Base-by-base conservation (phyloP, 108 stramenopile species). In the Stephanodiscus minutulus region DNA sequence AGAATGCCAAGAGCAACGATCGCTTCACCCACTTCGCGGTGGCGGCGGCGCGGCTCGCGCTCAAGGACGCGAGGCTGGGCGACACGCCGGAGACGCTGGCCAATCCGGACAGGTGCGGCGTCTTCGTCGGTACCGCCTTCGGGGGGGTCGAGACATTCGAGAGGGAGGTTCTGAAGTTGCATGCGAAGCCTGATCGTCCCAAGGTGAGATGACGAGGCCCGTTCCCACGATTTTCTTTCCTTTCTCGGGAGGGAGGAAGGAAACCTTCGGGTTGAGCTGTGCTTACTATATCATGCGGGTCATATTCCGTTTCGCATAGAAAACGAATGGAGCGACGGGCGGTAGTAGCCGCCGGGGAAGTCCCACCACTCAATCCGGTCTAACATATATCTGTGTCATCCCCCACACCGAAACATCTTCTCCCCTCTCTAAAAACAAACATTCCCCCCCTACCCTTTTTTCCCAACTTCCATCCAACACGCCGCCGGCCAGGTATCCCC, bases 11-110 rank as follows among this genome's bases (percentile, higher is more conserved):
- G 71, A 87, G 86, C 65, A 97, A 98, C 65, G 98, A 96, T 85
- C 81, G 96, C 11, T 96, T 83, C 64, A 98, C 98, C n/a, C 98
- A 98, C 66, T 91, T 98, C 60, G 96, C 96, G 24, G 93, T 98
- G 18, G 96, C 96, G 7, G 93, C 96, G 29, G 88, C 96, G 1
- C 73, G 88, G 33, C 84, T 88, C 63, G 96, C 98, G 7, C 61
- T 97, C 59, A 81, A 88, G 64, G 97, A 98, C 86, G 96, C 89
- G 3, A 73, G 67, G 33, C 29, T 98, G 50, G 84, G 96, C 35
- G 86, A 91, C 76, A 87, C 89, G 15, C 90, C 90, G 12, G 89
- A 93, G 21, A 91, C 89, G 21, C 55, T 94, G 61, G 76, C 81
- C 33, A 80, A 88, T 70, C 87, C 95, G 5, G 91, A 87, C 10